Evolutionary conservation across 2,329 filamentous ascomycete species (phyloP).

Genomic region (Chalaropsis ovoidea): DNA sequence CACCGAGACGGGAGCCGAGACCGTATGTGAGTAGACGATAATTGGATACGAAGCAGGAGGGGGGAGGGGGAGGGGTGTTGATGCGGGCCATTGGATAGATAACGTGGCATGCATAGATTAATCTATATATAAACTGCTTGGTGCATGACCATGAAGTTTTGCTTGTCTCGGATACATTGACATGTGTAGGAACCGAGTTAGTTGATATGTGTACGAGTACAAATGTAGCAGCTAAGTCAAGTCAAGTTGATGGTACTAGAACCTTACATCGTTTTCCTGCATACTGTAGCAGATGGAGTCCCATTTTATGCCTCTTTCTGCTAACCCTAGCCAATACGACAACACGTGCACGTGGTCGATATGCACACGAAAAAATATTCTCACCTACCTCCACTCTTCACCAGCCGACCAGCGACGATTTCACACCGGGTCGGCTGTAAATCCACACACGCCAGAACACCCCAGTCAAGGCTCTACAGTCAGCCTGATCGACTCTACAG

Average conservation of each 20-base stretch:
- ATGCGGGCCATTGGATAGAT: not conserved
- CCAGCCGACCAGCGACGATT: not conserved
- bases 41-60: not conserved
- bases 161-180: too few species aligned
- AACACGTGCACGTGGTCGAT: slow-evolving; percentile 2
- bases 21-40: slow-evolving; percentile 17
- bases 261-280: too few species aligned
- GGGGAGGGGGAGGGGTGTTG: not conserved
- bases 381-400: not conserved
- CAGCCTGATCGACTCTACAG: slow-evolving; percentile 12
- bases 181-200: too few species aligned
- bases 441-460: slow-evolving; percentile 26
- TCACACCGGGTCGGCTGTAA: slow-evolving; percentile 27
- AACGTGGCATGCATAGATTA: not conserved
- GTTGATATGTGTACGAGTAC: too few species aligned
- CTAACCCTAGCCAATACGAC: slow-evolving; percentile 5
- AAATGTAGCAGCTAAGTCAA: too few species aligned
- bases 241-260: too few species aligned
- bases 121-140: too few species aligned
- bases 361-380: not conserved
- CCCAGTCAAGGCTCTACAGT: not conserved
- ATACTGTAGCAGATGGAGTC: not conserved
- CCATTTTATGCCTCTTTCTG: not conserved
- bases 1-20: slow-evolving; percentile 19
- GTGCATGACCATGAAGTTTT: too few species aligned